Base-by-base conservation (phyloP, 108 stramenopile species). In the Nitzschia putrida region DNA sequence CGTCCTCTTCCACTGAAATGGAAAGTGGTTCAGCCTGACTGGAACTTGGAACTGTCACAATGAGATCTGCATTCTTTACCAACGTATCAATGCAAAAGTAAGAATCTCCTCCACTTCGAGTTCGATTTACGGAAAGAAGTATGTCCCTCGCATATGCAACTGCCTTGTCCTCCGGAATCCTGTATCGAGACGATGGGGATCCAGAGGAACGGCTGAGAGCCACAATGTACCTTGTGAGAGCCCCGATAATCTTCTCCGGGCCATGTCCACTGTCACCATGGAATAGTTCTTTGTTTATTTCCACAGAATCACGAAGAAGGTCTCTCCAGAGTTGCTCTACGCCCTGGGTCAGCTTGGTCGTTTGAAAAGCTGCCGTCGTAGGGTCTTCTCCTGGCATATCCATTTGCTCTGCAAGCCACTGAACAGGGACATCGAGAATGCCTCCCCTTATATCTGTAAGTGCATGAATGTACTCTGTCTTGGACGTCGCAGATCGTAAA, bases 271-370 rank as follows among this genome's bases (percentile, higher is more conserved):
- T 73, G 29, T 85, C 84, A 14, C 92, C 92, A 20, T 57, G 24
- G 38, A 83, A 79, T 7, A 91, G 39, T 23, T 85, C 71, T 24
- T 81, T 83, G 69, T 94, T 91, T 39, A 94, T 91, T 56, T 71
- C 61, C n/a, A 93, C 77, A 12, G 89, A 73, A 57, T 93, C 92
- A 23, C 92, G 83, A 43, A 69, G 69, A 58, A 90, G 71, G 80
- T 93, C 92, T 57, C 81, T 87, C 88, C 89, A 90, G 16, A 93
- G 44, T 57, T 93, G 92, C 4, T 88, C 86, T 0, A 93, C 76
- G 13, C 77, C 72, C 11, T 76, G 65, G 22, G 76, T 54, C 4
- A 87, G 52, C 51, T 68, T 75, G 11, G 56, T 77, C 69, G 91
- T 90, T 9, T 77, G 52, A 68, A 94, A 90, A 9, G 86, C 85